These are phyloP conservation scores for Cardiospermum halicacabum DNA, from an alignment of 345 rosid species.

Conservation along the genomic window DNA sequence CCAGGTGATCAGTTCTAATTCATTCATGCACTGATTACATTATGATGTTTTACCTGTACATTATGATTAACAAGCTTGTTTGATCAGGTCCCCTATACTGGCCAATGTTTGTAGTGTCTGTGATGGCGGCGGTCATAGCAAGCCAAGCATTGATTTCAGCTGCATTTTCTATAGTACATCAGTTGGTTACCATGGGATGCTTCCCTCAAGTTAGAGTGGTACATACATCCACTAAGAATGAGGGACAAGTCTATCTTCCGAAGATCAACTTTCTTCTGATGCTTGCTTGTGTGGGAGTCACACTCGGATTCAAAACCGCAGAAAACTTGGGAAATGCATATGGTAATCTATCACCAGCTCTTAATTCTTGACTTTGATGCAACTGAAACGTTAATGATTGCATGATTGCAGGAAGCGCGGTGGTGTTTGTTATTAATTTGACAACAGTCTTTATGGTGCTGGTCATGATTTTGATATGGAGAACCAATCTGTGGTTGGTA, in stretches of 20 bases:
- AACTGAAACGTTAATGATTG: neutral
- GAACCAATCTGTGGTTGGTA: slow-evolving; percentile 20
- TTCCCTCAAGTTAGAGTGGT: slow-evolving; percentile 36
- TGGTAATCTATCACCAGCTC: slow-evolving; percentile 22
- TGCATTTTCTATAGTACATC: slow-evolving; percentile 40
- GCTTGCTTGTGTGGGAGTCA: slow-evolving; percentile 34
- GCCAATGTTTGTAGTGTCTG: slow-evolving; percentile 38
- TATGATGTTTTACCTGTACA: neutral
- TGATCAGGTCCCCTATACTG: slow-evolving; percentile 33
- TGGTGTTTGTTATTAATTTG: slow-evolving; percentile 27
- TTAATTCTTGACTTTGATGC: neutral
- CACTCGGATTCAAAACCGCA: slow-evolving; percentile 34
- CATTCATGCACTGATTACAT: neutral
- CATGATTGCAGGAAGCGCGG: slow-evolving; percentile 30
- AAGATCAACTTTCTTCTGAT: slow-evolving; percentile 39
- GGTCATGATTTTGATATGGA: slow-evolving; percentile 31
- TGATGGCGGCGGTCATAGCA: slow-evolving; percentile 39
- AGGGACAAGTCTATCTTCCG: slow-evolving; percentile 45
- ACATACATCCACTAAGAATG: slow-evolving; percentile 31
- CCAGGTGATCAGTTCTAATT: slow-evolving; percentile 32
- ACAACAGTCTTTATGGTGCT: slow-evolving; percentile 28
- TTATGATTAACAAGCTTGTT: neutral
- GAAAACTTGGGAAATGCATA: slow-evolving; percentile 37
- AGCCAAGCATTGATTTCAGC: slow-evolving; percentile 47
- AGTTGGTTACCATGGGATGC: slow-evolving; percentile 35